Base-by-base conservation (phyloP, 2,329 filamentous ascomycete genomes). In the Graphilbum ipis-grandicollis region DNA sequence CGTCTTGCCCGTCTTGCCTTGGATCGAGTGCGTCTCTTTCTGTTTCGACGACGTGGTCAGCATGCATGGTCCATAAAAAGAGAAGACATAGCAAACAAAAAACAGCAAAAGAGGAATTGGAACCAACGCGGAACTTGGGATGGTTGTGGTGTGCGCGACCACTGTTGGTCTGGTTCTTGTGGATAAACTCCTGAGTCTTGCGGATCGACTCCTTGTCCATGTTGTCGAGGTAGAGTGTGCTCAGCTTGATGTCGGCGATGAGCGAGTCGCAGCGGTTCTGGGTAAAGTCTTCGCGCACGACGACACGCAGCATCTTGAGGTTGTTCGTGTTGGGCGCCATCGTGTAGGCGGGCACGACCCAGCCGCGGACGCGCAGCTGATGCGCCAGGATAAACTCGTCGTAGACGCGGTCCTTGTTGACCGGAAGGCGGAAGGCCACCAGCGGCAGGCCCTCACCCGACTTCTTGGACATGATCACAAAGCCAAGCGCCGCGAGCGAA, bases 341-440 rank as follows among this genome's bases (percentile, higher is more conserved):
- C 29, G 86, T 96, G 60, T 96, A 96, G 0, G 88, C 88, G 0
- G 88, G 88, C 0, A 94, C 82, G 22, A 94, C 79, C 88, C 88
- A 96, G 31, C 83, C 82, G 25, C 85, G 73, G 44, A 82, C 75
- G 36, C 88, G 79, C 19, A 94, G 71, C 56, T 85, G 79, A 52
- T 93, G 85, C 1, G 88, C 86, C 30, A 85, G 60, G 1, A 78
- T 68, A 42, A 85, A 86, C 56, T 86, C 79, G 49, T 84, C 78
- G 48, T 71, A 84, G 36, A 65, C 57, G 19, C 66, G 63, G 42
- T 75, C 70, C 44, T 69, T 59, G 34, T 66, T 64, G 9, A 65
- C 59, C 35, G 75, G 59, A 6, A 94, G 67, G 38, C 85, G 77
- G 66, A 90, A 93, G 6, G 88, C 88, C 3, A 94, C 88, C 2